Percentiles rank a stretch among this genome's conserved stretches.
Conservation (phyloP, 257 asterid genomes). For the Nicotiana attenuata region DNA sequence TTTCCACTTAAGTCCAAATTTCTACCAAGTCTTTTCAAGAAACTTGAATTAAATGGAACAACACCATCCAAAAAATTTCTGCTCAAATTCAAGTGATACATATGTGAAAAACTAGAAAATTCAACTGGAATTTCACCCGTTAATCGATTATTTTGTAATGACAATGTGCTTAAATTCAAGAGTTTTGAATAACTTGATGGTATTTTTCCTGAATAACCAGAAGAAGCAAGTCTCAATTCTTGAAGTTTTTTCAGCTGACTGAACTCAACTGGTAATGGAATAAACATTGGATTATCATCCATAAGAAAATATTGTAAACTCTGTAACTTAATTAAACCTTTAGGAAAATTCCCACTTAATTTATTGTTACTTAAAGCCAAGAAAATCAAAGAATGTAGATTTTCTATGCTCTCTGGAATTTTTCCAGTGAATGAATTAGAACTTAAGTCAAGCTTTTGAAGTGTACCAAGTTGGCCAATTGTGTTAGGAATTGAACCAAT, state of each 20-base stretch:
- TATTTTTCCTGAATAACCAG: constrained; percentile 67
- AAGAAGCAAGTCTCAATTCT: constrained; percentile 67
- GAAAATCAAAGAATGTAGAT: constrained; percentile 49
- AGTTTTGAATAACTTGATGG: constrained; percentile 54
- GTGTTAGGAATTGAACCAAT: constrained; percentile 41
- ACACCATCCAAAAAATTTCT: constrained; percentile 61
- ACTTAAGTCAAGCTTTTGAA: constrained; percentile 80
- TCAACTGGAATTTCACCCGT: constrained; percentile 59
- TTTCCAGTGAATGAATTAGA: constrained; percentile 55
- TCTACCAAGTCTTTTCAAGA: constrained; percentile 64
- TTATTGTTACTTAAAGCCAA: constrained; percentile 65
- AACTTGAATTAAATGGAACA: constrained; percentile 65
- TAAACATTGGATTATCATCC: constrained; percentile 77
- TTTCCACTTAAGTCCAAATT: constrained; percentile 81
- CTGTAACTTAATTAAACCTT: constrained; percentile 31
- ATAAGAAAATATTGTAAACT: constrained; percentile 62
- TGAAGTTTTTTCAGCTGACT: constrained; percentile 56
- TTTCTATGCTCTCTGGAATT: constrained; percentile 42
- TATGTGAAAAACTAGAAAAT: constrained; percentile 42
- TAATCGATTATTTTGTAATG: constrained; percentile 62
- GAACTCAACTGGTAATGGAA: constrained; percentile 42
- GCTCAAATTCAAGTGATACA: constrained; percentile 78
- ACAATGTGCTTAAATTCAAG: constrained; percentile 50
- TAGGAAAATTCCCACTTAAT: constrained; percentile 44
- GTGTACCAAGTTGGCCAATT: constrained; percentile 39